Evolutionary conservation across 352 stramenopile species (phyloP).

Genomic region (Pythium folliculosum): DNA sequence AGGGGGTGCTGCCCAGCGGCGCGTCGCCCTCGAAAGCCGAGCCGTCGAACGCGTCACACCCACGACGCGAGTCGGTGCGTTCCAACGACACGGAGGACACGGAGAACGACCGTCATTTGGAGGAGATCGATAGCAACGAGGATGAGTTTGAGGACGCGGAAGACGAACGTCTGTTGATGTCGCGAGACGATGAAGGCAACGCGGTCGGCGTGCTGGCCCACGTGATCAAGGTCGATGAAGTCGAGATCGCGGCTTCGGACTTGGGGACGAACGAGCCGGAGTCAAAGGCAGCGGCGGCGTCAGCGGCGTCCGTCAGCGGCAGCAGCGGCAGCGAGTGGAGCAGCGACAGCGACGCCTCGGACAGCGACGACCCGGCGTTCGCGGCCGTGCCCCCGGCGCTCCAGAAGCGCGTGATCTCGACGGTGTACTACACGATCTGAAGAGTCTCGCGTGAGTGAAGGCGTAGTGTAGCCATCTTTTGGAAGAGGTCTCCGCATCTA

Average conservation of each 20-base stretch:
- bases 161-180: conserved; percentile 7
- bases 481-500: neutral
- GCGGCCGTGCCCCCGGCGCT: conserved; percentile 19
- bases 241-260: neutral
- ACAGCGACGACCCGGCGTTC: conserved; percentile 16
- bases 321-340: conserved; percentile 2
- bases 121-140: conserved; percentile 15
- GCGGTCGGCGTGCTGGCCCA: neutral
- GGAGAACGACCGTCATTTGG: conserved; percentile 30
- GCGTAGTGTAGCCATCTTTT: conserved; percentile 6
- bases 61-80: neutral
- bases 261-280: neutral
- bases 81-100: conserved; percentile 39
- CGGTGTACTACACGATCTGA: conserved; percentile 17
- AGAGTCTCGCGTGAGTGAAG: neutral
- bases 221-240: neutral
- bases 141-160: conserved; percentile 14
- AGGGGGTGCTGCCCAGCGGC: neutral
- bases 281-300: neutral
- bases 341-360: neutral
- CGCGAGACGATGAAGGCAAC: neutral
- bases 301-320: neutral
- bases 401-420: conserved; percentile 14
- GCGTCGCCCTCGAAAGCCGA: neutral
- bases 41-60: neutral